Conservation (phyloP, 495 filamentous ascomycete species). For the Hypoxylon perforatum region DNA sequence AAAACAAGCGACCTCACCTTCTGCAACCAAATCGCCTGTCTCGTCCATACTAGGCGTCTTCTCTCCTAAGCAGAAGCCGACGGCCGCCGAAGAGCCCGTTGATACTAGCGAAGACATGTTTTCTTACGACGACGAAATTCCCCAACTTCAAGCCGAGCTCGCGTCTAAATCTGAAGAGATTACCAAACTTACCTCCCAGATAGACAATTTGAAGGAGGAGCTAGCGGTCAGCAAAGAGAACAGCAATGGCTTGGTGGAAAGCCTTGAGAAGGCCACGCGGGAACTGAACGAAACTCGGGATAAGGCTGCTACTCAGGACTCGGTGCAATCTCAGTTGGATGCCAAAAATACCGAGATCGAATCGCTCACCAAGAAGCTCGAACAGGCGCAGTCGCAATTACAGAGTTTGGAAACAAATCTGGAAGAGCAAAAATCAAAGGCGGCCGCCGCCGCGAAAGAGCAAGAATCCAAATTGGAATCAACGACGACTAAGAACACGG, state of each 20-base stretch:
- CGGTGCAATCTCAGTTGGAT: slow-evolving; percentile 60
- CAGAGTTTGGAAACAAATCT: slow-evolving; percentile 66
- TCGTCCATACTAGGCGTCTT: slow-evolving; percentile 56
- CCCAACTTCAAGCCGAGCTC: slow-evolving; percentile 70
- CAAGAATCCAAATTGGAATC: slow-evolving; percentile 47
- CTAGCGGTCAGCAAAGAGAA: slow-evolving; percentile 68
- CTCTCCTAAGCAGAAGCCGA: slow-evolving; percentile 59
- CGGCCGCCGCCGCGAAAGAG: slow-evolving; percentile 51
- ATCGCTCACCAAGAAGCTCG: slow-evolving; percentile 62
- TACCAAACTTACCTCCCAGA: slow-evolving; percentile 49
- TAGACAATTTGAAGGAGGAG: slow-evolving; percentile 51
- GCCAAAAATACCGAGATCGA: slow-evolving; percentile 58
- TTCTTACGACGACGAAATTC: slow-evolving; percentile 80
- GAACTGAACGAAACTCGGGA: slow-evolving; percentile 70
- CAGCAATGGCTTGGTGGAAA: slow-evolving; percentile 71
- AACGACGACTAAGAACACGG: slow-evolving; percentile 40
- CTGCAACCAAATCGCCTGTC: slow-evolving; percentile 52
- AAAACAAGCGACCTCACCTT: slow-evolving; percentile 30
- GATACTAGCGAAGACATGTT: slow-evolving; percentile 82
- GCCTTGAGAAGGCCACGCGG: slow-evolving; percentile 67
- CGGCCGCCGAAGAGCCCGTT: slow-evolving; percentile 48
- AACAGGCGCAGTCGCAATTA: slow-evolving; percentile 59
- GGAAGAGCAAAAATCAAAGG: slow-evolving; percentile 58
- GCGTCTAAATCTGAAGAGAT: slow-evolving; percentile 59
- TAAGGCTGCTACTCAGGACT: slow-evolving; percentile 63